Percentiles rank a stretch among this genome's conserved stretches.
Conservation (phyloP, 2,329 filamentous ascomycete genomes). For the Ophiocordyceps sinensis region DNA sequence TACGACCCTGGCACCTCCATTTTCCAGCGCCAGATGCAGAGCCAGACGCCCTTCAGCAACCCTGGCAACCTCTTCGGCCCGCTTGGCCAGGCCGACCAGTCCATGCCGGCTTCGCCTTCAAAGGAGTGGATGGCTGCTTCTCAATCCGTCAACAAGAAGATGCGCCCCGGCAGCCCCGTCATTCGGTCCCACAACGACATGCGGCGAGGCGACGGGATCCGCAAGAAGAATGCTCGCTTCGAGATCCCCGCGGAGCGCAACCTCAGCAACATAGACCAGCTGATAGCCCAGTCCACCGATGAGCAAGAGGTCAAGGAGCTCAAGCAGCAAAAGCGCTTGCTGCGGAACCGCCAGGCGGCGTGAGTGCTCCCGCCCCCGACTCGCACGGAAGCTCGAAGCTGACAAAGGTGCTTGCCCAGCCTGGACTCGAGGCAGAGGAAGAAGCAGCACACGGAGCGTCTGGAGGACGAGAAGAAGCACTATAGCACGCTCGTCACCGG, state of each 20-base stretch:
- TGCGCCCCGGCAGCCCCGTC: slow-evolving; percentile 52
- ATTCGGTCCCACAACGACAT: slow-evolving; percentile 65
- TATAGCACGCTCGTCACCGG: slow-evolving; percentile 62
- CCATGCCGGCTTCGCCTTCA: slow-evolving; percentile 40
- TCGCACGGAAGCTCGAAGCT: not conserved
- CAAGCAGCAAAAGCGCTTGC: slow-evolving; percentile 91
- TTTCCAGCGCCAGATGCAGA: slow-evolving; percentile 38
- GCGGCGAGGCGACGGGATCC: slow-evolving; percentile 71
- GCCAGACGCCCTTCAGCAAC: slow-evolving; percentile 40
- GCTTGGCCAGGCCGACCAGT: slow-evolving; percentile 29
- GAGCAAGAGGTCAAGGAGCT: slow-evolving; percentile 94
- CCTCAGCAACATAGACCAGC: slow-evolving; percentile 82
- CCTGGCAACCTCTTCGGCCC: slow-evolving; percentile 38
- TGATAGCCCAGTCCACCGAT: slow-evolving; percentile 77
- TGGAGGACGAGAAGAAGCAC: slow-evolving; percentile 94
- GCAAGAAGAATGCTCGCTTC: slow-evolving; percentile 98
- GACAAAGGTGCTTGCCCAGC: slow-evolving; percentile 26
- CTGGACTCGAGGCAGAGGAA: slow-evolving; percentile 95
- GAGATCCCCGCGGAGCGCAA: slow-evolving; percentile 92
- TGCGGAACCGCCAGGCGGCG: slow-evolving; percentile 94
- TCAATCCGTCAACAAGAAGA: slow-evolving; percentile 41
- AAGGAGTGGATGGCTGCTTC: slow-evolving; percentile 41
- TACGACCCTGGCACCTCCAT: slow-evolving; percentile 39
- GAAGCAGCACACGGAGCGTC: slow-evolving; percentile 93
- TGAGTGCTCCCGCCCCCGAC: slow-evolving; percentile 31